Percentiles rank a stretch among this genome's conserved stretches.
Conservation (phyloP, 2,329 filamentous ascomycete species). For the Diaporthe longicolla region DNA sequence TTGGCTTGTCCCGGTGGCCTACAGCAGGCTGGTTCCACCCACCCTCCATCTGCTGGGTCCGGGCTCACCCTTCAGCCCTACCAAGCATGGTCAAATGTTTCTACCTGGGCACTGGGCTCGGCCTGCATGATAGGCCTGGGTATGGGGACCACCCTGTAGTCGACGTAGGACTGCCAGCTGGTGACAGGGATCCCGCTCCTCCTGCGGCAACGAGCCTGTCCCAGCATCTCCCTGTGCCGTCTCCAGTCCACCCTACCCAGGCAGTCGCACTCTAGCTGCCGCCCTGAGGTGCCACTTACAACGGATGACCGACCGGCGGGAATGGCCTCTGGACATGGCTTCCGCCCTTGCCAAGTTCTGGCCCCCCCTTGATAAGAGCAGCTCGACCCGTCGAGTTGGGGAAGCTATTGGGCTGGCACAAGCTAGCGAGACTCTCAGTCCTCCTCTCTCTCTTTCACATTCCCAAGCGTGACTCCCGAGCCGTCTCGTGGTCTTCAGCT, state of each 20-base stretch:
- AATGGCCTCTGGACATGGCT: conserved; percentile 35
- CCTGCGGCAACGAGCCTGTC: conserved; percentile 24
- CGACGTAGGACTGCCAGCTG: conserved; percentile 36
- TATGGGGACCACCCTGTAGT: conserved; percentile 16
- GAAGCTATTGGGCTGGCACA: conserved; percentile 22
- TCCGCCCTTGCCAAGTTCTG: conserved; percentile 28
- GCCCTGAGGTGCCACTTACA: conserved; percentile 16
- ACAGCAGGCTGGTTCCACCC: conserved; percentile 11
- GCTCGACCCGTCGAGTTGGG: conserved; percentile 1
- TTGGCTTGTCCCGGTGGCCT: conserved; percentile 1
- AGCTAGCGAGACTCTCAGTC: conserved; percentile 23
- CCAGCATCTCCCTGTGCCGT: not conserved
- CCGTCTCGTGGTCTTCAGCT: not conserved
- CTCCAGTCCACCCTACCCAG: conserved; percentile 30
- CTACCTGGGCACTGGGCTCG: conserved; percentile 7
- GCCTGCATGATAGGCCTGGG: not conserved
- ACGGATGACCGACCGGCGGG: not conserved
- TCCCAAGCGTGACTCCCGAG: not conserved
- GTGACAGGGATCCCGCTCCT: conserved; percentile 16
- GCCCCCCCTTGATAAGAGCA: conserved; percentile 23
- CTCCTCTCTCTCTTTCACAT: conserved; percentile 13
- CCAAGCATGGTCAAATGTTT: not conserved
- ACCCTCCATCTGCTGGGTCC: conserved; percentile 1
- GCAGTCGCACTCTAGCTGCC: conserved; percentile 37
- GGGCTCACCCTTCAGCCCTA: conserved; percentile 37